Conservation (phyloP, 2,329 filamentous ascomycete genomes). For the Cryphonectria naterciae region DNA sequence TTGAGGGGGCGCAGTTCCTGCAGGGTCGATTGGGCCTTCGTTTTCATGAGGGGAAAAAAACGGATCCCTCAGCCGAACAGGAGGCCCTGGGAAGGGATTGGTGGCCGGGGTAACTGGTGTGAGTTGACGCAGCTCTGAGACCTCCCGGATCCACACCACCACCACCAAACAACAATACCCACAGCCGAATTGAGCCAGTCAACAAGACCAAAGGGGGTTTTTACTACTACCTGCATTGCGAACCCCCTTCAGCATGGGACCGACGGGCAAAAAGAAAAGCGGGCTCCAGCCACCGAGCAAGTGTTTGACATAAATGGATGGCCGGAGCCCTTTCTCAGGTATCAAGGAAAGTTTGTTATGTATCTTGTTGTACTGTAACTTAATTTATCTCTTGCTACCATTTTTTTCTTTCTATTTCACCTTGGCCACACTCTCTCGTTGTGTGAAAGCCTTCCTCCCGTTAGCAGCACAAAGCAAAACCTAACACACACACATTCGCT, state of each 20-base stretch:
- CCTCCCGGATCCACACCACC: constrained; percentile 1
- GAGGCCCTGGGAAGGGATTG: background rate
- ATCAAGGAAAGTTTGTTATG: background rate
- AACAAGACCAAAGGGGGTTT: background rate
- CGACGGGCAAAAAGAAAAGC: constrained; percentile 17
- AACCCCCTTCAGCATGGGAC: constrained; percentile 15
- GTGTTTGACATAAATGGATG: constrained; percentile 7
- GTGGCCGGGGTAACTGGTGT: background rate
- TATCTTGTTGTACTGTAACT: background rate
- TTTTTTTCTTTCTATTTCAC: background rate
- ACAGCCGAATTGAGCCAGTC: background rate
- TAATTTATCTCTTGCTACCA: background rate
- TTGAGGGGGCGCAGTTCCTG: constrained; percentile 20
- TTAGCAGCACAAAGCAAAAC: background rate
- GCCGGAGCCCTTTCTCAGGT: background rate
- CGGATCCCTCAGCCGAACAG: background rate
- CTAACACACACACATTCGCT: constrained; percentile 5
- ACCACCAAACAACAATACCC: background rate
- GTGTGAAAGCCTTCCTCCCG: background rate
- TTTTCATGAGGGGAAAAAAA: background rate
- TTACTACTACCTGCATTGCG: constrained; percentile 9
- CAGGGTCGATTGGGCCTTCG: constrained; percentile 20
- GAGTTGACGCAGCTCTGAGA: constrained; percentile 5
- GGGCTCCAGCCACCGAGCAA: constrained; percentile 1
- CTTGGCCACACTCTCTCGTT: background rate